phyloP scores from a whole-genome alignment of 2,329 filamentous ascomycete species.

The Paraconiothyrium sp. region DNA sequence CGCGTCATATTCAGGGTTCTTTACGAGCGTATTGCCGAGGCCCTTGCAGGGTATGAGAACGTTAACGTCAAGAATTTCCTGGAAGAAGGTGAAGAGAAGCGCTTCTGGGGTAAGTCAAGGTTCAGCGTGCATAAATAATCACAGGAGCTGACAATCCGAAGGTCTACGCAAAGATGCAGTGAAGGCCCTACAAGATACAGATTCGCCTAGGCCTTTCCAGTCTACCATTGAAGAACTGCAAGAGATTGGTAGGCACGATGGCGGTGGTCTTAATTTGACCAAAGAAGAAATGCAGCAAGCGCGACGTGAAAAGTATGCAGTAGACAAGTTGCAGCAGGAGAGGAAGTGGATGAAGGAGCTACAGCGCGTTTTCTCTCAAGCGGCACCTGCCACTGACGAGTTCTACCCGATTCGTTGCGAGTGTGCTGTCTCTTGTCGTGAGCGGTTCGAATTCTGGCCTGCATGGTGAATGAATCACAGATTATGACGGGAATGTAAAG shows the following conservation, averaged over 20 bases:
- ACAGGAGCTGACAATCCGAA: not conserved
- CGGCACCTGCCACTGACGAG: not conserved
- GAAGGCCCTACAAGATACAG: not conserved
- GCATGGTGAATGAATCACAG: not conserved
- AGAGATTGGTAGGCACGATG: not conserved
- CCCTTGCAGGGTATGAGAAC: conserved; percentile 21
- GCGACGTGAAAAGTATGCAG: not conserved
- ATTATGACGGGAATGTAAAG: not conserved
- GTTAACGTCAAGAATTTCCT: conserved; percentile 30
- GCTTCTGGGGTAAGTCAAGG: conserved; percentile 18
- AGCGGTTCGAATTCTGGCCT: conserved; percentile 1
- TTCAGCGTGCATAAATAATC: too few species aligned
- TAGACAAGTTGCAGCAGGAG: not conserved
- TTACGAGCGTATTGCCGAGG: conserved; percentile 35
- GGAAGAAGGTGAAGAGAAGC: conserved; percentile 28
- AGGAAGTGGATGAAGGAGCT: not conserved
- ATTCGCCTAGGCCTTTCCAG: not conserved
- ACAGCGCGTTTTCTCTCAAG: not conserved
- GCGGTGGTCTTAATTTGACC: conserved; percentile 2
- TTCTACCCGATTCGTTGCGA: conserved; percentile 12
- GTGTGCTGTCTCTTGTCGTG: conserved; percentile 4
- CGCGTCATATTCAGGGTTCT: conserved; percentile 35
- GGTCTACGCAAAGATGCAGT: not conserved
- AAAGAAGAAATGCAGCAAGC: not conserved
- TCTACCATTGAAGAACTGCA: conserved; percentile 3